Evolutionary conservation across 257 asterid species (phyloP).

Genomic region (Solanum ossicruentum): DNA sequence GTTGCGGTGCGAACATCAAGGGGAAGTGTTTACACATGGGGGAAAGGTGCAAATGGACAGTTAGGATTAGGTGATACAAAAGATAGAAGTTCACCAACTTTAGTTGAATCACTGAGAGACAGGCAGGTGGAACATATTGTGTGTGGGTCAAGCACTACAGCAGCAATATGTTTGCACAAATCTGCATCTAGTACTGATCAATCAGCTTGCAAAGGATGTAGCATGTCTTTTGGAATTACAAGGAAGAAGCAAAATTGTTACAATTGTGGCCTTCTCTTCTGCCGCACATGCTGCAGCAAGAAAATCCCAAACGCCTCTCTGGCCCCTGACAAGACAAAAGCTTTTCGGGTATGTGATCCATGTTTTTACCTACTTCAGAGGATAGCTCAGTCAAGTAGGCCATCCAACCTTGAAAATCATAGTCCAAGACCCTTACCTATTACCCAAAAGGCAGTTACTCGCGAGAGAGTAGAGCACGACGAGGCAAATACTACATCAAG

Average conservation of each 20-base stretch:
- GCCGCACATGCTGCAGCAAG: slow-evolving; percentile 31
- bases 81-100: slow-evolving; percentile 28
- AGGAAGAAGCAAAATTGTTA: slow-evolving; percentile 43
- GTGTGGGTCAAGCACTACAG: slow-evolving; percentile 35
- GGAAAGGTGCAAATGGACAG: slow-evolving; percentile 37
- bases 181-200: slow-evolving; percentile 34
- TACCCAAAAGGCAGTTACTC: slow-evolving; percentile 2
- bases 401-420: slow-evolving; percentile 1
- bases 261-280: slow-evolving; percentile 33
- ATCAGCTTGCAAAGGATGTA: slow-evolving; percentile 34
- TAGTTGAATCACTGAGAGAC: slow-evolving; percentile 29
- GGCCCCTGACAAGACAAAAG: slow-evolving; percentile 26
- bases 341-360: slow-evolving; percentile 30
- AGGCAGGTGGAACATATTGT: slow-evolving; percentile 28
- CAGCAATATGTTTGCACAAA: slow-evolving; percentile 41
- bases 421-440: slow-evolving; percentile 23
- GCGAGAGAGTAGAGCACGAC: slow-evolving; percentile 14
- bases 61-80: slow-evolving; percentile 34
- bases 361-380: slow-evolving; percentile 27
- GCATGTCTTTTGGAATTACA: slow-evolving; percentile 24
- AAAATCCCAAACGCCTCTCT: slow-evolving; percentile 33
- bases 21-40: slow-evolving; percentile 34
- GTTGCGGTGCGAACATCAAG: slow-evolving; percentile 27
- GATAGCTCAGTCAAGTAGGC: slow-evolving; percentile 3
- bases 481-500: slow-evolving; percentile 11